Evolutionary conservation across 129 eudicot species (phyloP), one percentile per base, ranked within the genome.

Genomic region (Artemisia tridentata): DNA sequence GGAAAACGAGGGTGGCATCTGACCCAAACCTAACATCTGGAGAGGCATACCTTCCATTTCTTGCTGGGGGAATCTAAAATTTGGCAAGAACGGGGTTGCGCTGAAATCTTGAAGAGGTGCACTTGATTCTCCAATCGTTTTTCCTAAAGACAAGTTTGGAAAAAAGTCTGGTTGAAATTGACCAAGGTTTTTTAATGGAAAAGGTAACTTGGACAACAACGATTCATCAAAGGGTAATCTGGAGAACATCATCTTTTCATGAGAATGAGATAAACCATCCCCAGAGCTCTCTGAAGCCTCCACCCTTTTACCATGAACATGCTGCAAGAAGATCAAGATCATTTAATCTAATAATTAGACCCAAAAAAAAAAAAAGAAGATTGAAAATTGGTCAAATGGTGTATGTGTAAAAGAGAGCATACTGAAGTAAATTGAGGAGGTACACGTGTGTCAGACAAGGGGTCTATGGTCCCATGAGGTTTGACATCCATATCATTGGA

Each of bases 161-260:
- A 87, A 89, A 43, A 80, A 76, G 83, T 89, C 92, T 41, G 86
- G 76, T 50, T 75, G 80, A 52, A 81, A 65, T 78, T 70, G 80
- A 18, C 75, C 79, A 58, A 81, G 52, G 79, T 73, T 84, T 54
- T 75, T 75, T 19, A 81, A 21, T 13, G 91, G 84, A 60, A 83
- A 77, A 15, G 88, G 79, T 55, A 80, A 84, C 72, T 80, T 84
- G 4, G 90, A 81, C 55, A 90, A 78, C 65, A 85, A 38, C 45
- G 78, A 81, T 25, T 85, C 88, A 49, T 88, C 96, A 78, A 88
- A 84, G 11, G 96, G 92, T 71, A 87, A 55, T 68, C 76, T 91
- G 13, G 90, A 95, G 66, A 83, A 71, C 21, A 69, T 75, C 73
- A 79, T 75, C 38, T 79, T 88, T 51, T 88, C 96, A 43, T 79